Percentiles rank a stretch among this genome's conserved stretches.
Conservation (phyloP, 257 asterid genomes). For the Solanum ahanhuiri region DNA sequence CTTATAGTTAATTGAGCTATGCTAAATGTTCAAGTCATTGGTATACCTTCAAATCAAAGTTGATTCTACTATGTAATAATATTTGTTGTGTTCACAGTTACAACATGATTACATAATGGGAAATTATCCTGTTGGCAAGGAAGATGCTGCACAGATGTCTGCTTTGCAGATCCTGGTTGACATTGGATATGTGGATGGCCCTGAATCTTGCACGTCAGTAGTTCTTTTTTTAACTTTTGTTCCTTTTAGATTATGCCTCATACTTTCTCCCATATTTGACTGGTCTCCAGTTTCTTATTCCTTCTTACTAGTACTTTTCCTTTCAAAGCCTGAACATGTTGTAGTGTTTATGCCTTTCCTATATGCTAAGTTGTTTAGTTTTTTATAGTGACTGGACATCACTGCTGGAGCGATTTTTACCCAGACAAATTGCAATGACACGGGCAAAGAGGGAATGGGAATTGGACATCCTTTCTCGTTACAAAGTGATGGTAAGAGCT, state of each 20-base stretch:
- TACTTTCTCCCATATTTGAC: not conserved
- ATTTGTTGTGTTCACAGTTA: conserved; percentile 40
- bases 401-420: conserved; percentile 80
- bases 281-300: not conserved
- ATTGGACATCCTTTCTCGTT: conserved; percentile 77
- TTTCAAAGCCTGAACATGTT: not conserved
- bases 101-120: conserved; percentile 93
- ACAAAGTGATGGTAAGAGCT: conserved; percentile 68
- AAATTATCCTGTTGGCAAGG: conserved; percentile 97
- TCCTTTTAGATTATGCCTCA: not conserved
- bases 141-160: conserved; percentile 96
- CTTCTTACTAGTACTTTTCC: not conserved
- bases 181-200: conserved; percentile 67
- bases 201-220: conserved; percentile 91
- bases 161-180: conserved; percentile 94
- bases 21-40: not conserved
- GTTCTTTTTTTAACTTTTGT: conserved; percentile 3
- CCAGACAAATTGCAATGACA: conserved; percentile 86
- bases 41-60: not conserved
- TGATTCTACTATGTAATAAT: not conserved
- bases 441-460: conserved; percentile 98
- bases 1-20: not conserved
- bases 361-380: conserved; percentile 4
- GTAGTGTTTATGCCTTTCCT: not conserved
- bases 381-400: conserved; percentile 81